Evolutionary conservation across 257 asterid species (phyloP).

Genomic region (Solanum chmielewskii): DNA sequence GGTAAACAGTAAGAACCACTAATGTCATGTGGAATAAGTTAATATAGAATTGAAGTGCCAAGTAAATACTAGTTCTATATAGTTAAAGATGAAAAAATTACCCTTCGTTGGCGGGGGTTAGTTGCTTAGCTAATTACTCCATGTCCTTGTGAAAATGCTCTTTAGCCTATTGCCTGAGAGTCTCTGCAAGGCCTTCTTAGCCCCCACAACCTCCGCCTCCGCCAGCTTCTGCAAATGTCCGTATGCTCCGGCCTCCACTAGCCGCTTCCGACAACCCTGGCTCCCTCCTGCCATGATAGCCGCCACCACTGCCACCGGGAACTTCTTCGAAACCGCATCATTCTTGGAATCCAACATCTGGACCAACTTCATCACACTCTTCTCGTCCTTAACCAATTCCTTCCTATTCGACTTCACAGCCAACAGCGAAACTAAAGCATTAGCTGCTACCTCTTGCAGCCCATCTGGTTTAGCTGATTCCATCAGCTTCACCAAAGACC

Average conservation of each 20-base stretch:
- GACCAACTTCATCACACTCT: conserved; percentile 57
- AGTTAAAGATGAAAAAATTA: conserved; percentile 4
- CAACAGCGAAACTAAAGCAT: conserved; percentile 70
- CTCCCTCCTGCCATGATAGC: conserved; percentile 84
- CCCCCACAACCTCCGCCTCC: conserved; percentile 62
- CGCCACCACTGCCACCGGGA: conserved; percentile 63
- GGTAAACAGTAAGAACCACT: neutral
- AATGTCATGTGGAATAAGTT: neutral
- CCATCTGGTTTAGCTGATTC: conserved; percentile 85
- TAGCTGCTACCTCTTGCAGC: conserved; percentile 77
- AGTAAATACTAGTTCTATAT: neutral
- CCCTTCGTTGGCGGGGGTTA: conserved; percentile 32
- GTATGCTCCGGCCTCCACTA: conserved; percentile 56
- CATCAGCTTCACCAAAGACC: conserved; percentile 74
- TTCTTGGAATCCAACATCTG: conserved; percentile 70
- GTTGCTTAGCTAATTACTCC: conserved; percentile 38
- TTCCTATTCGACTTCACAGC: conserved; percentile 60
- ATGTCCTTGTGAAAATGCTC: conserved; percentile 56
- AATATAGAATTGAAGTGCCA: neutral
- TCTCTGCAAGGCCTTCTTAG: conserved; percentile 81
- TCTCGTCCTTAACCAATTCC: conserved; percentile 75
- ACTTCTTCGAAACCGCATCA: conserved; percentile 62
- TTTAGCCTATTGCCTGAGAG: conserved; percentile 73
- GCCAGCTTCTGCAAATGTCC: conserved; percentile 63
- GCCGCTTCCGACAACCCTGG: conserved; percentile 74